Evolutionary conservation across 2,329 filamentous ascomycete species (phyloP).

Genomic region (Tricladium varicosporioides): DNA sequence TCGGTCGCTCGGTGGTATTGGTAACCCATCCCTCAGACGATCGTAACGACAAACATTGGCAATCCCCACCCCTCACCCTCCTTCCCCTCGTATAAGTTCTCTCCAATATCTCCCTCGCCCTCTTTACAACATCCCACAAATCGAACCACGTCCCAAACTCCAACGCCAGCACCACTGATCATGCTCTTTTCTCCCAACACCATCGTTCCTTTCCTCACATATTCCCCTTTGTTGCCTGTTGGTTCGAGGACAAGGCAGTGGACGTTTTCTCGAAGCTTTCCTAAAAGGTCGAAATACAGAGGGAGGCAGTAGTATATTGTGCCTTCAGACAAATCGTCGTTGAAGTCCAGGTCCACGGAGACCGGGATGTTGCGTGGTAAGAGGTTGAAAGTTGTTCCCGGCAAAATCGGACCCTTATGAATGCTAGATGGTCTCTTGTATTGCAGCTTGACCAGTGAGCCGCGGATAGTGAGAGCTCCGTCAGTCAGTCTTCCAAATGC

Average conservation of each 20-base stretch:
- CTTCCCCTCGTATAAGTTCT: neutral
- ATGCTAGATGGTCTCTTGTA: neutral
- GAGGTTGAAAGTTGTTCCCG: neutral
- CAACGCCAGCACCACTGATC: neutral
- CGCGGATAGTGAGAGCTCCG: neutral
- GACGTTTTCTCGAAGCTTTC: neutral
- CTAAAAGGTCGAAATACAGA: neutral
- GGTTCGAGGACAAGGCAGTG: constrained; percentile 4
- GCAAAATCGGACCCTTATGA: neutral
- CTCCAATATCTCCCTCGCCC: neutral
- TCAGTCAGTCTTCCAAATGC: neutral
- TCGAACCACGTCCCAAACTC: neutral
- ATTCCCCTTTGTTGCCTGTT: constrained; percentile 1
- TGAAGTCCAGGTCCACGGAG: neutral
- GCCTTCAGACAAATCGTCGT: neutral
- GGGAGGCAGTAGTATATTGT: neutral
- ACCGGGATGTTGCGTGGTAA: neutral
- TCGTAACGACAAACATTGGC: constrained; percentile 2
- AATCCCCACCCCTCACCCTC: constrained; percentile 1
- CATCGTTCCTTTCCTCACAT: constrained; percentile 1
- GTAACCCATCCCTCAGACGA: constrained; percentile 1
- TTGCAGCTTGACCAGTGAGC: neutral
- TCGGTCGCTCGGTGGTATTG: too few species aligned
- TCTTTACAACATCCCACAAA: neutral
- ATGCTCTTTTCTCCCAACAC: neutral